Evolutionary conservation across 2,329 filamentous ascomycete genomes (phyloP).

Genomic region (Coniochaeta pulveracea): DNA sequence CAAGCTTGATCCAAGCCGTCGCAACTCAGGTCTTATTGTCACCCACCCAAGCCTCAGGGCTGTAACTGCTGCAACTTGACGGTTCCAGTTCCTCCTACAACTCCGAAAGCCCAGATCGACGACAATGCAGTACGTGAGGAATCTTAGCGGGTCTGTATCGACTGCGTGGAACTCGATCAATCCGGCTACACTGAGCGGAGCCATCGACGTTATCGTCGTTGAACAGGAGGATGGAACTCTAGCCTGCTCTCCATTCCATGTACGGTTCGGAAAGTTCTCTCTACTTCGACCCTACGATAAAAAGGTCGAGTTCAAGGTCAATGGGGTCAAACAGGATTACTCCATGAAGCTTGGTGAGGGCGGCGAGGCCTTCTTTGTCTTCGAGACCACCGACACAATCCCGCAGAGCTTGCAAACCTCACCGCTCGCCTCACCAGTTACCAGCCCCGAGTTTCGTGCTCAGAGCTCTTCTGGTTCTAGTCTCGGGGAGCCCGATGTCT

Average conservation of each 20-base stretch:
- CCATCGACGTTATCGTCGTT: constrained; percentile 97
- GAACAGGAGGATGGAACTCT: constrained; percentile 87
- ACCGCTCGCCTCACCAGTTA: constrained; percentile 79
- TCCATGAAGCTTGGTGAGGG: constrained; percentile 98
- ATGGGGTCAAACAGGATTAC: constrained; percentile 82
- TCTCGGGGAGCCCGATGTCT: constrained; percentile 57
- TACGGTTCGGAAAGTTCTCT: constrained; percentile 98
- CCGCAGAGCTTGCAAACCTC: constrained; percentile 93
- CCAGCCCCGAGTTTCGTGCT: constrained; percentile 60
- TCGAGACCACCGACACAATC: constrained; percentile 85
- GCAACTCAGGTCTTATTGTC: not conserved
- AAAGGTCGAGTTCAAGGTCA: constrained; percentile 97
- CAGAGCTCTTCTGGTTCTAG: constrained; percentile 26
- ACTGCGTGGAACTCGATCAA: constrained; percentile 99
- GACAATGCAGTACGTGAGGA: constrained; percentile 94
- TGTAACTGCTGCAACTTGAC: not conserved
- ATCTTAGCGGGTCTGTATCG: constrained; percentile 87
- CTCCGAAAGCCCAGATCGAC: not conserved
- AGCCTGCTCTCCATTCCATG: constrained; percentile 93
- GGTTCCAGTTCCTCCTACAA: no score
- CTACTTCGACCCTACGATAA: constrained; percentile 91
- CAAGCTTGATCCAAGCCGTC: not conserved
- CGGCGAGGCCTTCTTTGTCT: constrained; percentile 97
- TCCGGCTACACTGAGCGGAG: constrained; percentile 89
- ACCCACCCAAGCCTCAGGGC: not conserved